Conservation (phyloP, 2,329 filamentous ascomycete species). For the Scopulariopsis brevicaulis region DNA sequence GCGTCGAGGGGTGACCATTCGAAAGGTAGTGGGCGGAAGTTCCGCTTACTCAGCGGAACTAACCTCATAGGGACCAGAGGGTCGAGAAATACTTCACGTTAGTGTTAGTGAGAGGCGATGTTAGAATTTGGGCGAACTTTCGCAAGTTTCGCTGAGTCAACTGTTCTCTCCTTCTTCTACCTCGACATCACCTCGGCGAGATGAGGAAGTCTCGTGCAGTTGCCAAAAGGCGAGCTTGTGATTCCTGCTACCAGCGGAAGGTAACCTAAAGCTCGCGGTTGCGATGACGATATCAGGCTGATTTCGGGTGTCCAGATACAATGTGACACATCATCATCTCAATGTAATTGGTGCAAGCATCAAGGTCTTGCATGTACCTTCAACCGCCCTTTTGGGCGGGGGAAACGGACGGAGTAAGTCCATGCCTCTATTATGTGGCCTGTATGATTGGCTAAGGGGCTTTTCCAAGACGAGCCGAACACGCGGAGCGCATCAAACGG, state of each 20-base stretch:
- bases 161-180: neutral
- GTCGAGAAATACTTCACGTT: too few species aligned
- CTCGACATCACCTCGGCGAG: neutral
- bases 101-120: neutral
- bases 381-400: slow-evolving; percentile 3
- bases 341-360: slow-evolving; percentile 7
- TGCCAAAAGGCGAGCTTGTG: neutral
- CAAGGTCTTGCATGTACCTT: slow-evolving; percentile 6
- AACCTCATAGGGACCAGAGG: neutral
- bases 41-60: neutral
- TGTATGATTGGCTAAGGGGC: neutral
- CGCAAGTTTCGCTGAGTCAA: neutral
- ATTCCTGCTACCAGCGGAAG: neutral
- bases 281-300: neutral
- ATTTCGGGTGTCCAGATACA: slow-evolving; percentile 2
- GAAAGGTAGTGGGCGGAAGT: too few species aligned
- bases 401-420: neutral
- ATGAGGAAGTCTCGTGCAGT: neutral
- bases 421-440: neutral
- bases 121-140: neutral
- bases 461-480: neutral
- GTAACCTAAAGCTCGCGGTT: neutral
- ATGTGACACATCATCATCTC: slow-evolving; percentile 2
- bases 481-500: neutral
- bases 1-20: too few species aligned